These are phyloP conservation scores for Colletotrichum spaethianum DNA, from an alignment of 2,329 filamentous ascomycete species.

Conservation along the genomic window DNA sequence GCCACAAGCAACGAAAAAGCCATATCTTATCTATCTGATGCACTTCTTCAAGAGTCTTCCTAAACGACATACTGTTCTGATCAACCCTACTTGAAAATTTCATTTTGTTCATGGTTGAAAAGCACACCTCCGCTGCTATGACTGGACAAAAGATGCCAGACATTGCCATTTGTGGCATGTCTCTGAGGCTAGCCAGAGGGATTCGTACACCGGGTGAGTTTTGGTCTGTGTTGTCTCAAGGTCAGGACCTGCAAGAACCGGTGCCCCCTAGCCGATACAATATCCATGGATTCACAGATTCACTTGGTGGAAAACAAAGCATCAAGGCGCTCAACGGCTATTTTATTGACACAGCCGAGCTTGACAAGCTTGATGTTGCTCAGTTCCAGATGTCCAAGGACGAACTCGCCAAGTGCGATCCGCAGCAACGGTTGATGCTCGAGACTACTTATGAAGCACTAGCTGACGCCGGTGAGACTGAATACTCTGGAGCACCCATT, in stretches of 20 bases:
- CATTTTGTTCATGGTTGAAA: no score
- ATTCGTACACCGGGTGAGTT: background rate
- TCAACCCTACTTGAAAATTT: no score
- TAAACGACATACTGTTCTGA: no score
- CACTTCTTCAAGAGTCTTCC: no score
- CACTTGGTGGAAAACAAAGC: background rate
- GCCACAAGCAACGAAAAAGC: no score
- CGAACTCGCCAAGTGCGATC: constrained; percentile 43
- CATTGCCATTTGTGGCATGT: constrained; percentile 10
- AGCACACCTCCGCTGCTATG: no score
- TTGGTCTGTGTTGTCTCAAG: background rate
- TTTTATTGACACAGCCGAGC: constrained; percentile 46
- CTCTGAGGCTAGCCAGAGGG: background rate
- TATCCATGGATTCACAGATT: background rate
- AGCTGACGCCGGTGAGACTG: constrained; percentile 44
- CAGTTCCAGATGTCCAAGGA: constrained; percentile 49
- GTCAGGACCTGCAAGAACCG: background rate
- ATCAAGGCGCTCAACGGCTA: constrained; percentile 39
- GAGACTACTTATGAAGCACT: constrained; percentile 25
- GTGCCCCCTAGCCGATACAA: background rate
- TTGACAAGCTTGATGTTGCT: constrained; percentile 46
- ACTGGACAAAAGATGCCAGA: background rate
- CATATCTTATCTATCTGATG: no score
- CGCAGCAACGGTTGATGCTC: constrained; percentile 34
- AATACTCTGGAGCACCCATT: constrained; percentile 45